Conservation (phyloP, 2,329 filamentous ascomycete species). For the Mycogone perniciosa region DNA sequence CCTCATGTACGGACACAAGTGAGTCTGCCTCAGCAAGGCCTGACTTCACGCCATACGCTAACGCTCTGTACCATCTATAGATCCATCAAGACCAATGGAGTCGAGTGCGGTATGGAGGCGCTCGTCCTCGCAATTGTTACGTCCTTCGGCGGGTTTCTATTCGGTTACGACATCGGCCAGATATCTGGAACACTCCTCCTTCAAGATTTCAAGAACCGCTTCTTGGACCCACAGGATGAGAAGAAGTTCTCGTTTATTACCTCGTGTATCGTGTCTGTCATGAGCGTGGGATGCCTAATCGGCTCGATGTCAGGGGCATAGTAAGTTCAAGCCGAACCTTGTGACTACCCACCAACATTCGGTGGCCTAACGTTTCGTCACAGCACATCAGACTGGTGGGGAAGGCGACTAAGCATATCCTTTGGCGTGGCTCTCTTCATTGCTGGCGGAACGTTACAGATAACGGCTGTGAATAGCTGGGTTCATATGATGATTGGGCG, state of each 20-base stretch:
- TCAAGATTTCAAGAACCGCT: constrained; percentile 49
- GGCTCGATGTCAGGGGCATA: constrained; percentile 48
- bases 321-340: constrained; percentile 17
- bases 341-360: not conserved
- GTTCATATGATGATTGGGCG: constrained; percentile 61
- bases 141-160: constrained; percentile 55
- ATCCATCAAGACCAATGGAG: constrained; percentile 37
- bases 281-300: constrained; percentile 49
- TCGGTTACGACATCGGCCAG: constrained; percentile 58
- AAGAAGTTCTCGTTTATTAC: constrained; percentile 37
- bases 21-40: too few species aligned
- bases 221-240: constrained; percentile 41
- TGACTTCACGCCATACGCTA: not conserved
- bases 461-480: constrained; percentile 53
- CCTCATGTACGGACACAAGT: too few species aligned
- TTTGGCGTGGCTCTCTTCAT: constrained; percentile 52
- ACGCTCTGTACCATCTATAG: constrained; percentile 16
- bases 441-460: constrained; percentile 60
- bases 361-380: constrained; percentile 3
- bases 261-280: constrained; percentile 49
- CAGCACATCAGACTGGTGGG: constrained; percentile 50
- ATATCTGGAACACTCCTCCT: constrained; percentile 48
- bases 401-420: constrained; percentile 49
- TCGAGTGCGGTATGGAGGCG: constrained; percentile 35
- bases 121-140: constrained; percentile 44